Base-by-base conservation (phyloP, 352 stramenopile genomes). In the Stephanocyclus meneghinianus region DNA sequence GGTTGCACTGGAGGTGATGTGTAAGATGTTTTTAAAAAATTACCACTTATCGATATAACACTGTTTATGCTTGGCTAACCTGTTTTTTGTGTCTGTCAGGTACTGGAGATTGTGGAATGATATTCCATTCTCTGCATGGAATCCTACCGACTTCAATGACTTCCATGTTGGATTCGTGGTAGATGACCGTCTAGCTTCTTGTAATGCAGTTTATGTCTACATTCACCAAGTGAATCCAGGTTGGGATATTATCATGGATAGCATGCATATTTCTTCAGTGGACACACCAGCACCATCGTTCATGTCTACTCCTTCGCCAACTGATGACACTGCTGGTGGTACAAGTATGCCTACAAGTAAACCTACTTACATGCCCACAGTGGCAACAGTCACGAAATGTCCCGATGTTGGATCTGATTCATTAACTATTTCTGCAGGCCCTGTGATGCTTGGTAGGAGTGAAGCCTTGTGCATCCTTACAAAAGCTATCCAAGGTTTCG, bases 61-160 rank as follows among this genome's bases (percentile, higher is more conserved):
- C n/a, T n/a, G 6, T 40, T 40, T 6, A 40, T 40, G 32, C 6
- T 40, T 40, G 32, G 32, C 6, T n/a, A n/a, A 6, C 6, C 32
- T 40, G 32, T 6, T 6, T 7, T 40, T 6, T 7, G 2, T 40
- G 32, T 40, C 6, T 68, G 0, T 26, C 65, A 45, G 80, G 18
- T 75, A 84, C 32, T 79, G 68, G 76, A 73, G 57, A 56, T 87
- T 87, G 47, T 84, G 62, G 51, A 87, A 87, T 72, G 60, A 51
- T 5, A 42, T 78, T 2, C 32, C 18, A 45, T 55, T 61, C 15
- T 61, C 71, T 66, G 50, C 71, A 37, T 86, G 74, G 79, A 47
- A 79, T 21, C 47, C 48, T 5, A 55, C 80, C 47, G 15, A 13
- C 2, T 86, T 75, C 51, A 86, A 86, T 68, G 56, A 86, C 18